Percentiles rank a stretch among this genome's conserved stretches.
Evolutionary conservation across 257 asterid genomes (phyloP).

Genomic region (Haberlea rhodopensis): DNA sequence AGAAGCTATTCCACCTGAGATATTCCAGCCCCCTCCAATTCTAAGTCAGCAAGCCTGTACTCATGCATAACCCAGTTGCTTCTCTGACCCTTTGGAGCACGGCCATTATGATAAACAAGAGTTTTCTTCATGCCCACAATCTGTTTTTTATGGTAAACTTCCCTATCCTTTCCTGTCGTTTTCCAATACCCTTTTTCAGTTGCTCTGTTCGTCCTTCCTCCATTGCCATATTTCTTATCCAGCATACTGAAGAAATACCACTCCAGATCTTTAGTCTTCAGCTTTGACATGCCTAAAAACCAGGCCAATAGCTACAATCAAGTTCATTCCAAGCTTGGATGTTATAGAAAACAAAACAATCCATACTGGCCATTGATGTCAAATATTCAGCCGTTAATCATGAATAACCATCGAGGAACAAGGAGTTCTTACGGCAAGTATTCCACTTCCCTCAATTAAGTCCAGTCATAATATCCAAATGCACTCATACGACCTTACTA

Average conservation of each 20-base stretch:
- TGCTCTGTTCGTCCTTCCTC: conserved; percentile 85
- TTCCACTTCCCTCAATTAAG: background rate
- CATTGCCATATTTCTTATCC: conserved; percentile 86
- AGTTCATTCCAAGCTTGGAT: background rate
- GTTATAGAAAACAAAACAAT: too few relatives aligned
- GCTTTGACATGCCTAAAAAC: conserved; percentile 58
- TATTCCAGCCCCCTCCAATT: conserved; percentile 54
- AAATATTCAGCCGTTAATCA: background rate
- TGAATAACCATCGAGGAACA: too few relatives aligned
- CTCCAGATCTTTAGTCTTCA: conserved; percentile 80
- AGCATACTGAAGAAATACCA: conserved; percentile 90
- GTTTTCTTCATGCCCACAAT: conserved; percentile 93
- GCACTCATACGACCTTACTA: too few relatives aligned
- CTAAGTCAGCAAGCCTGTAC: conserved; percentile 67
- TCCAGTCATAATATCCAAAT: background rate
- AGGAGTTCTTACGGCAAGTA: too few relatives aligned
- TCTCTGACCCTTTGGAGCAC: conserved; percentile 93
- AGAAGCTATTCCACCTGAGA: conserved; percentile 60
- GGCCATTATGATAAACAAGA: conserved; percentile 86
- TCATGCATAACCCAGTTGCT: conserved; percentile 98
- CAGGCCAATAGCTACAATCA: conserved; percentile 9
- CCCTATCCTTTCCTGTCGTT: conserved; percentile 90
- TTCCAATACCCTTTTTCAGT: conserved; percentile 93
- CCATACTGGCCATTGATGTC: background rate
- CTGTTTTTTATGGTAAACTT: conserved; percentile 53